phyloP scores from a whole-genome alignment of 148 eudicot species.

The Chenopodium quinoa region DNA sequence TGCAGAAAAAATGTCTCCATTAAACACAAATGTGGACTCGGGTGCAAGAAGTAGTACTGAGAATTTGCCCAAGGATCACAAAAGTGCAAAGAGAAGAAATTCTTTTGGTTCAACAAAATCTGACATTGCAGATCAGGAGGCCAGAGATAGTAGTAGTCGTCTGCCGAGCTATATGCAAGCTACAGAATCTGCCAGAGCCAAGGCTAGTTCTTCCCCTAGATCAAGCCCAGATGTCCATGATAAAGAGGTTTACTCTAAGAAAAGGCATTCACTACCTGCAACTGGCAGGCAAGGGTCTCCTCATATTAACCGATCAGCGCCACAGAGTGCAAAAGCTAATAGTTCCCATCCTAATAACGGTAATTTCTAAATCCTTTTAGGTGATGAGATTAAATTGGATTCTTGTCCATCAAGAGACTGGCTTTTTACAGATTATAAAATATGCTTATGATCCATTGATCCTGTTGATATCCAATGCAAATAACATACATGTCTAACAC shows the following conservation, averaged over 20 bases:
- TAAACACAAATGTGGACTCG: constrained; percentile 46
- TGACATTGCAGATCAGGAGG: constrained; percentile 70
- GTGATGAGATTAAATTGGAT: neutral
- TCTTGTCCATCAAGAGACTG: neutral
- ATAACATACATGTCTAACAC: neutral
- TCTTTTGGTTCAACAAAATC: constrained; percentile 70
- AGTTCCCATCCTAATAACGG: constrained; percentile 56
- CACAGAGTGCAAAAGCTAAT: constrained; percentile 56
- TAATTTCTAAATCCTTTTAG: constrained; percentile 28
- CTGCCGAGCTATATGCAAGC: constrained; percentile 98
- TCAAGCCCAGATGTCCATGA: constrained; percentile 89
- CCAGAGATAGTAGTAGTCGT: constrained; percentile 60
- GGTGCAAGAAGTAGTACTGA: constrained; percentile 59
- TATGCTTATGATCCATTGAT: neutral
- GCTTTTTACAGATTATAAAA: neutral
- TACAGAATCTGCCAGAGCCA: constrained; percentile 86
- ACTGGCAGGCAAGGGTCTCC: constrained; percentile 80
- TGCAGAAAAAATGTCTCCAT: constrained; percentile 48
- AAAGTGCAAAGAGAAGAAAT: constrained; percentile 64
- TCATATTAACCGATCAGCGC: constrained; percentile 50
- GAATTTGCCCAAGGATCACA: constrained; percentile 54
- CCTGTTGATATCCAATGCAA: neutral
- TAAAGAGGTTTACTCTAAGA: constrained; percentile 54
- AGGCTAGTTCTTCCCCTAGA: constrained; percentile 81
- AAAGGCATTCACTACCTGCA: constrained; percentile 80